Evolutionary conservation across 2,329 filamentous ascomycete species (phyloP), one percentile per base, ranked within the genome.

Genomic region (Phyllachora maydis): DNA sequence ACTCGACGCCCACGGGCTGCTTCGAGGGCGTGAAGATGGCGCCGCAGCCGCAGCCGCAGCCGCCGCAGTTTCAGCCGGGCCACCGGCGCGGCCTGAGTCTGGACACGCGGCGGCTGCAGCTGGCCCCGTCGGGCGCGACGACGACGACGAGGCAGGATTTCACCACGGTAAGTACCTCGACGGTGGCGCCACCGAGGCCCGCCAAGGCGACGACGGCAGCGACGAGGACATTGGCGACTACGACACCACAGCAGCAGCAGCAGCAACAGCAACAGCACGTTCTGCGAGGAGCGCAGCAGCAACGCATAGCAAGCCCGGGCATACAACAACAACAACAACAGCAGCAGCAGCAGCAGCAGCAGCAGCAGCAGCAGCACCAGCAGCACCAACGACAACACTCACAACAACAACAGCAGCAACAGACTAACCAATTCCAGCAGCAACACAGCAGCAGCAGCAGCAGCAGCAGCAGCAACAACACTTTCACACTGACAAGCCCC

Each of bases 241-340:
- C n/a, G n/a, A n/a, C n/a, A 65, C 52, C 47, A 57, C 55, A 45
- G 46, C 52, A 57, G 55, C 55, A 62, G 50, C 56, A 56, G 41
- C 56, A 52, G 49, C 48, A 38, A 62, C 54, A 53, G 54, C 56
- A n/a, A 64, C 76, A 83, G 65, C 74, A 81, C 65, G 62, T 68
- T 55, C 65, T 81, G 71, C 75, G 73, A 73, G 76, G 78, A 77
- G 65, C 74, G 70, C 79, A 85, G 67, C 69, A 78, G 71, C 77
- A 82, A 59, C 68, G 67, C 65, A 64, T 69, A 64, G 65, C 66
- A 65, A 70, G 76, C 68, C 74, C 74, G 67, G 72, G 74, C 64
- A 59, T 45, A 49, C 30, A 30, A 18, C 28, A 28, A 14, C 30
- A 30, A 8, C 33, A 32, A 21, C 23, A 49, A 41, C 46, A 52